Percentiles rank a stretch among this genome's conserved stretches.
Conservation (phyloP, 768 basidiomycete species). For the Pholiota molesta region DNA sequence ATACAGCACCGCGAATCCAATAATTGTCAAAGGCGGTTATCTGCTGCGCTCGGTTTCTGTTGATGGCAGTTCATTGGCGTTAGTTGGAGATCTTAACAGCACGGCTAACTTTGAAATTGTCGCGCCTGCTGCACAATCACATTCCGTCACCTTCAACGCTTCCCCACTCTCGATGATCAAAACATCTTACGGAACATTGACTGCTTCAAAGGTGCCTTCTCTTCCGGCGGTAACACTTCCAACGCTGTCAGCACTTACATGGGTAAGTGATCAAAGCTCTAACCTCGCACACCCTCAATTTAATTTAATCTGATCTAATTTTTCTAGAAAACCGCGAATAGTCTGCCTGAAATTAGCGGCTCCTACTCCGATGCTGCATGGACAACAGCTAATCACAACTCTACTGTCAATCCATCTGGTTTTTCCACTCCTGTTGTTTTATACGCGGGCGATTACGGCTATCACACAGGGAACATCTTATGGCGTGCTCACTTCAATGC, state of each 20-base stretch:
- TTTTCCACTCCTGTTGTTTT: conserved; percentile 44
- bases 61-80: conserved; percentile 36
- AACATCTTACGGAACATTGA: conserved; percentile 47
- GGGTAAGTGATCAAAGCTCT: conserved; percentile 32
- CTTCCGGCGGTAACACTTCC: conserved; percentile 40
- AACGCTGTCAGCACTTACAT: conserved; percentile 34
- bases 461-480: conserved; percentile 53
- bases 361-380: conserved; percentile 44
- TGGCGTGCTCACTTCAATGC: conserved; percentile 56
- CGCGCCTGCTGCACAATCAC: conserved; percentile 43
- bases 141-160: conserved; percentile 34
- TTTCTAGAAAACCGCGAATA: conserved; percentile 42
- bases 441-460: conserved; percentile 53
- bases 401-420: conserved; percentile 42
- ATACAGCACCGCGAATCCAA: conserved; percentile 43
- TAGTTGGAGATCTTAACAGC: conserved; percentile 46
- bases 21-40: conserved; percentile 54
- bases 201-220: conserved; percentile 29
- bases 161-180: conserved; percentile 30
- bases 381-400: conserved; percentile 44
- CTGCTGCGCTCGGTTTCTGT: conserved; percentile 42
- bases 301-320: not conserved
- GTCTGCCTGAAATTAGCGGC: conserved; percentile 43
- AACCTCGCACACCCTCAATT: not conserved
- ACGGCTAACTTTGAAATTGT: conserved; percentile 50